Conservation (phyloP, 2,329 filamentous ascomycete species). For the Aspergillus melleus region DNA sequence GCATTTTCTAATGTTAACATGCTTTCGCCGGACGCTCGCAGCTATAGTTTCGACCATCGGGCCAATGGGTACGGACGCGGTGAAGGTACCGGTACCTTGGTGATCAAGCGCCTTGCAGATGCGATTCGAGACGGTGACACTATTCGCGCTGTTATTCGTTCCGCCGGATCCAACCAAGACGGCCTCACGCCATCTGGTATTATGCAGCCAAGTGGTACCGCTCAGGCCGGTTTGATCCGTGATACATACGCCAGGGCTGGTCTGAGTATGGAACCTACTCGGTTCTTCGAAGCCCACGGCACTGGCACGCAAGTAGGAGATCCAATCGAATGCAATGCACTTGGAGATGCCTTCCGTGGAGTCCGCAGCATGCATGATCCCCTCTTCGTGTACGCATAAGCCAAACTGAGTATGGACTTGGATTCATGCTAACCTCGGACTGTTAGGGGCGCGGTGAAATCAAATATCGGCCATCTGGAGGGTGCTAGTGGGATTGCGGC, state of each 20-base stretch:
- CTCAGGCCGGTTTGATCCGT: background rate
- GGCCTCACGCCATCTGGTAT: background rate
- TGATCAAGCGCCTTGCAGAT: background rate
- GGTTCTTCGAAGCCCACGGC: slow-evolving; percentile 19
- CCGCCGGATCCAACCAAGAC: background rate
- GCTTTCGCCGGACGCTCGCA: slow-evolving; percentile 19
- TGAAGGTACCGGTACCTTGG: background rate
- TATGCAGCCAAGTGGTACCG: background rate
- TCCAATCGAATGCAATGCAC: slow-evolving; percentile 17
- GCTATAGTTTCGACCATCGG: background rate
- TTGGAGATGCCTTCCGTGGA: slow-evolving; percentile 11
- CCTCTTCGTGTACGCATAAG: background rate
- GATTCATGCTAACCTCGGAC: background rate
- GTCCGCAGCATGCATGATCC: background rate
- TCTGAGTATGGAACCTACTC: background rate
- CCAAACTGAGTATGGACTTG: background rate
- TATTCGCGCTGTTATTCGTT: background rate
- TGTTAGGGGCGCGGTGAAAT: slow-evolving; percentile 17
- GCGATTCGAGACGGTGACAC: background rate
- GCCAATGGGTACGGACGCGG: background rate
- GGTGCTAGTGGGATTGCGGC: slow-evolving; percentile 41
- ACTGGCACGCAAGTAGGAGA: slow-evolving; percentile 36
- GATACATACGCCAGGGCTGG: slow-evolving; percentile 11
- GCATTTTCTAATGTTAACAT: background rate
- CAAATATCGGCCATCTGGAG: slow-evolving; percentile 24